Conservation (phyloP, 139 green algal genomes). For the Haematococcus lacustris region DNA sequence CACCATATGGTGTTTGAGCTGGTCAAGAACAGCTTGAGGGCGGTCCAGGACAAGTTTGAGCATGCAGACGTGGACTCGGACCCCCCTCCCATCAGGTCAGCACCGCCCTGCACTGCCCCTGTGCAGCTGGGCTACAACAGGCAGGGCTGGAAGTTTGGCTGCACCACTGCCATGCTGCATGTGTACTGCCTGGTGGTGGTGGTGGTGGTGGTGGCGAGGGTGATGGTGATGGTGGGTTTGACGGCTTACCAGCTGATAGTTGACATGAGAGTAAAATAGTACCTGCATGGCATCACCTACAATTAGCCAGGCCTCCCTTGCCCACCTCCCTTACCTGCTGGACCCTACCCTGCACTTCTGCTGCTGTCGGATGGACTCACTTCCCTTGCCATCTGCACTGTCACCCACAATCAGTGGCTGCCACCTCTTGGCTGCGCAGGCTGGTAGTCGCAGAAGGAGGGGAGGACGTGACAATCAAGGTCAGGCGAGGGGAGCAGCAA, state of each 20-base stretch:
- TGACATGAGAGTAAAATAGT: background rate
- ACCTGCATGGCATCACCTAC: too few relatives aligned
- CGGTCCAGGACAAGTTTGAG: conserved; percentile 72
- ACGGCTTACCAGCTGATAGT: background rate
- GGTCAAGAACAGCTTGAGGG: conserved; percentile 92
- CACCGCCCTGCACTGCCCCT: background rate
- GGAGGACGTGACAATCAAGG: conserved; percentile 98
- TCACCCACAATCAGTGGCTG: too few relatives aligned
- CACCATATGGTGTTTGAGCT: conserved; percentile 97
- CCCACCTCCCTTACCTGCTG: background rate
- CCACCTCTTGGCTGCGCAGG: conserved; percentile 3
- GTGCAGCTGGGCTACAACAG: background rate
- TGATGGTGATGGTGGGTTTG: background rate
- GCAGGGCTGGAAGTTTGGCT: background rate
- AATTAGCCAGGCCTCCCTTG: background rate
- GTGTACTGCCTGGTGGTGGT: background rate
- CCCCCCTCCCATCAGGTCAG: conserved; percentile 70
- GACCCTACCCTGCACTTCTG: background rate
- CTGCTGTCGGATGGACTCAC: too few relatives aligned
- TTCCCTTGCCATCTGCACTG: too few relatives aligned
- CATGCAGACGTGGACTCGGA: conserved; percentile 58
- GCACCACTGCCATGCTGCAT: background rate
- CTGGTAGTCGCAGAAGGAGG: conserved; percentile 89
- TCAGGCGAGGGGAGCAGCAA: too few relatives aligned
- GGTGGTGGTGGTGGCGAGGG: background rate